These are phyloP conservation scores for Coniella vitis DNA, from an alignment of 2,329 filamentous ascomycete genomes.

Conservation along the genomic window DNA sequence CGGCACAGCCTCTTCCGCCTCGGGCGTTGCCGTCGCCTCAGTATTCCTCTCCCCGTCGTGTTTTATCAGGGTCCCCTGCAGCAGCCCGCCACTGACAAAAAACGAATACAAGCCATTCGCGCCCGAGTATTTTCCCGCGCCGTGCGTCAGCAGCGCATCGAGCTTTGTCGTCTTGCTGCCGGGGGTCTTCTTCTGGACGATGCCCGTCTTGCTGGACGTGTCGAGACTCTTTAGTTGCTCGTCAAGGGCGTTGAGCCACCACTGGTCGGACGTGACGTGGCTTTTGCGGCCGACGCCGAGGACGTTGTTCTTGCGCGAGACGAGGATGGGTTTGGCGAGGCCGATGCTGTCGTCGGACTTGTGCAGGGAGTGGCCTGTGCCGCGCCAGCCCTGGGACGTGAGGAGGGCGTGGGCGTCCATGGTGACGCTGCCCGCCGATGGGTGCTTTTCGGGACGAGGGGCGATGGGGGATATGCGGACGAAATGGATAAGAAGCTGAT, in stretches of 20 bases:
- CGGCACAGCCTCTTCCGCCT: conserved; percentile 22
- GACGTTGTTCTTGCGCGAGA: conserved; percentile 75
- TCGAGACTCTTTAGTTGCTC: conserved; percentile 78
- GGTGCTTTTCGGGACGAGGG: background rate
- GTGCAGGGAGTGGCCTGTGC: conserved; percentile 81
- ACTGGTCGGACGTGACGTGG: conserved; percentile 69
- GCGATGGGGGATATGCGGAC: no score
- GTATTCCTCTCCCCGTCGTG: conserved; percentile 21
- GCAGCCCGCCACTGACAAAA: conserved; percentile 75
- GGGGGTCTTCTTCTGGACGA: conserved; percentile 44
- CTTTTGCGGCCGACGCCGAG: conserved; percentile 74
- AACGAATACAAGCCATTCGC: conserved; percentile 66
- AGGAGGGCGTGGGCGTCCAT: conserved; percentile 87
- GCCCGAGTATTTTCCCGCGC: conserved; percentile 51
- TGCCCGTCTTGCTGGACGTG: conserved; percentile 48
- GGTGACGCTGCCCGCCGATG: background rate
- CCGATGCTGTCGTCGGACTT: conserved; percentile 65
- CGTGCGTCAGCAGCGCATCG: conserved; percentile 46
- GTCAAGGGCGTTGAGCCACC: conserved; percentile 96
- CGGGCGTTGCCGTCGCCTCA: conserved; percentile 22
- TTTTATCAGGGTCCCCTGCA: conserved; percentile 61
- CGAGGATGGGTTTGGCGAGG: conserved; percentile 73
- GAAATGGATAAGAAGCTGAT: no score
- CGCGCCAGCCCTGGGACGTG: conserved; percentile 82
- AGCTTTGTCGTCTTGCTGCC: conserved; percentile 37